Evolutionary conservation across 345 rosid genomes (phyloP), one percentile per base, ranked within the genome.

Genomic region (Rhizophora apiculata): DNA sequence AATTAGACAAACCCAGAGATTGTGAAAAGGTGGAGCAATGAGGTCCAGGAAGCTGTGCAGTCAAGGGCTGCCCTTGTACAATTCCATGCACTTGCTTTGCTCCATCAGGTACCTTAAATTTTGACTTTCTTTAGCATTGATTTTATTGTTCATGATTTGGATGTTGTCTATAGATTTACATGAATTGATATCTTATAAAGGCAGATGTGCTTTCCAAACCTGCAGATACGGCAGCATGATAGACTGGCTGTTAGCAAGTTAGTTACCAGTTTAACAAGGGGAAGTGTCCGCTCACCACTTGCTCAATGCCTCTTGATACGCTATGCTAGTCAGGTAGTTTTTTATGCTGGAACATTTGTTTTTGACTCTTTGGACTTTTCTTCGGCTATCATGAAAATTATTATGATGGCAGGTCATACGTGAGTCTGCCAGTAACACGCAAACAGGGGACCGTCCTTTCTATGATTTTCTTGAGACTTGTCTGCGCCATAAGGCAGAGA

Each of bases 21-120:
- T 72, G 99, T 95, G 64, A 95, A 92, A 81, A 85, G 99, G 74
- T 92, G 99, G 97, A 95, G 99, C 72, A 95, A 95, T 70, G 99
- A 95, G 83, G 96, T 95, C 72, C 97, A 92, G 80, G 99, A 94
- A 85, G 96, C 96, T 84, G 87, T 94, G 77, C 96, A 89, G 34
- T 94, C 99, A 53, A 89, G 96, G 81, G 89, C 96, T 72, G 96
- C 97, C 73, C 93, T 95, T 78, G 97, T 92, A 64, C 99, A 92
- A 80, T 95, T 92, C 72, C 99, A 95, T 86, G 97, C 99, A 37
- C 77, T 95, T 59, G 96, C 87, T 71, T 76, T 95, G 81, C 96
- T 92, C 64, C 94, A 92, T 74, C 97, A 92, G 94, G 99, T 86
- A 66, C 55, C 66, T 43, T 43, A 43, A 43, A 43, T 43, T 43